phyloP scores from a whole-genome alignment of 2,329 filamentous ascomycete species.

The Sporothrix globosa region DNA sequence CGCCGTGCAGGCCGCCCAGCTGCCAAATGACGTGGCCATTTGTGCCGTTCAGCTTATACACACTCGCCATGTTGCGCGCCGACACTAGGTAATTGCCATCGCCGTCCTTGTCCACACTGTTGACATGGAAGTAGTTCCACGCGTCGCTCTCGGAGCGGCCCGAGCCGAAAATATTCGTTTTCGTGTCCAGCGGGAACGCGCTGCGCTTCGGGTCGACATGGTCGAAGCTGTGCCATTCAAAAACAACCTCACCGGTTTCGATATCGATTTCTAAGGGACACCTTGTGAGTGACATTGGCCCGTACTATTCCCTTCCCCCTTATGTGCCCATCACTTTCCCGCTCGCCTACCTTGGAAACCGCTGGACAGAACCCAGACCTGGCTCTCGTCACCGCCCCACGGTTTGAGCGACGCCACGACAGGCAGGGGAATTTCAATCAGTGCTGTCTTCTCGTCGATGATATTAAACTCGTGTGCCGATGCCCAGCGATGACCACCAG shows the following conservation, averaged over 20 bases:
- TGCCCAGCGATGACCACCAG: conserved; percentile 1
- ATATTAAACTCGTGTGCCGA: conserved; percentile 57
- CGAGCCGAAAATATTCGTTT: not conserved
- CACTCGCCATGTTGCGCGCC: conserved; percentile 48
- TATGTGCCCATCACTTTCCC: not conserved
- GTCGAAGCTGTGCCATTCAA: conserved; percentile 51
- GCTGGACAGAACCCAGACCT: conserved; percentile 39
- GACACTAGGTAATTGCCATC: conserved; percentile 59
- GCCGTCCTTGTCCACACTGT: conserved; percentile 56
- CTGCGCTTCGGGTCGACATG: conserved; percentile 39
- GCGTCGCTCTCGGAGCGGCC: conserved; percentile 22
- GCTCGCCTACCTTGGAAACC: conserved; percentile 16
- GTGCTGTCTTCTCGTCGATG: conserved; percentile 55
- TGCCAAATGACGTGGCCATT: conserved; percentile 52
- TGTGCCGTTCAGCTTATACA: conserved; percentile 13
- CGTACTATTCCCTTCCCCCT: not conserved
- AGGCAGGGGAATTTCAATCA: conserved; percentile 45
- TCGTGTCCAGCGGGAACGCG: conserved; percentile 20
- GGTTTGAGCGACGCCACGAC: not conserved
- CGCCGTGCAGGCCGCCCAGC: conserved; percentile 46
- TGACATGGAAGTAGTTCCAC: conserved; percentile 60
- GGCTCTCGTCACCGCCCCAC: conserved; percentile 18
- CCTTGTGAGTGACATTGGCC: not conserved
- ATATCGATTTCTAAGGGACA: conserved; percentile 51
- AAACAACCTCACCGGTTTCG: conserved; percentile 52